Conservation (phyloP, 257 asterid species). For the Gentiana dahurica region DNA sequence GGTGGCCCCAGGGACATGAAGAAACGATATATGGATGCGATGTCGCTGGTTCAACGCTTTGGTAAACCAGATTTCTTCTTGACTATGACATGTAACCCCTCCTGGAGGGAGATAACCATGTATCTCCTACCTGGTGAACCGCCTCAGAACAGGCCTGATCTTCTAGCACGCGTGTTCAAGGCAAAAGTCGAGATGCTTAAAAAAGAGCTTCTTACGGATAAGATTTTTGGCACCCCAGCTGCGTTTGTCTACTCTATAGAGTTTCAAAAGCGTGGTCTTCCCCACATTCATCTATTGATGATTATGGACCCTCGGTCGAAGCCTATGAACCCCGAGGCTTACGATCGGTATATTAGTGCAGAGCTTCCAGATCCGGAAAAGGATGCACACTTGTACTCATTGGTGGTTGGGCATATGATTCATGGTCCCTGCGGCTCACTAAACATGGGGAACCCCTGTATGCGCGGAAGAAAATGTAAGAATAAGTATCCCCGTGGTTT, state of each 20-base stretch:
- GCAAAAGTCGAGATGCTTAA: no score
- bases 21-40: no score
- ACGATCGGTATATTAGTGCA: not conserved
- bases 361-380: not conserved
- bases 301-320: not conserved
- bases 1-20: no score
- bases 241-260: not conserved
- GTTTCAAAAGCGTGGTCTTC: slow-evolving; percentile 2
- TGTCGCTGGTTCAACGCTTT: no score
- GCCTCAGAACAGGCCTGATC: no score
- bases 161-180: no score
- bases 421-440: slow-evolving; percentile 6
- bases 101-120: no score
- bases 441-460: not conserved
- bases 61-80: no score
- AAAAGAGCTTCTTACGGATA: no score
- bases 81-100: no score
- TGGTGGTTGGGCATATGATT: slow-evolving; percentile 3
- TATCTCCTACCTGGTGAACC: no score
- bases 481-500: not conserved
- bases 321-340: not conserved
- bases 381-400: not conserved
- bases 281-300: not conserved
- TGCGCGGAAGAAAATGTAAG: not conserved
- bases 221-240: no score